Conservation (phyloP, 768 basidiomycete genomes). For the Chalciporus pseudorubinellus region DNA sequence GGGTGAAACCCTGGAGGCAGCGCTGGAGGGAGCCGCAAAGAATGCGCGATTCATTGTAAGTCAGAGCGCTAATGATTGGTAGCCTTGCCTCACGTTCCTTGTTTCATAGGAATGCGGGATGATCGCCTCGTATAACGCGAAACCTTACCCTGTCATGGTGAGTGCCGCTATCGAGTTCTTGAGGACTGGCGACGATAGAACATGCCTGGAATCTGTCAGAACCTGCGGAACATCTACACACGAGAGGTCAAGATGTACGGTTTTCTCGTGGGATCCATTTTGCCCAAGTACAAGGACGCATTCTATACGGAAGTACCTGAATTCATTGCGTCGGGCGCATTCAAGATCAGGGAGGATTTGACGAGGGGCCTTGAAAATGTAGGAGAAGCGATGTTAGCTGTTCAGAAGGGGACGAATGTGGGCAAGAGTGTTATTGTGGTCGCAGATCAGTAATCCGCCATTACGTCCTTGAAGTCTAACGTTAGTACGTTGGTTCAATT, state of each 20-base stretch:
- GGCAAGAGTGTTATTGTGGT: neutral
- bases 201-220: conserved; percentile 22
- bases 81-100: too few relatives aligned
- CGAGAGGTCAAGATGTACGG: conserved; percentile 46
- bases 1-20: conserved; percentile 56
- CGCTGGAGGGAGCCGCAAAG: conserved; percentile 43
- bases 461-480: too few relatives aligned
- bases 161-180: neutral
- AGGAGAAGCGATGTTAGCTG: neutral
- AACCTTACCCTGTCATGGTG: neutral
- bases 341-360: conserved; percentile 47
- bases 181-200: neutral
- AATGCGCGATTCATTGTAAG: conserved; percentile 49
- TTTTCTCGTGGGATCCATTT: conserved; percentile 35
- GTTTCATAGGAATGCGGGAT: conserved; percentile 33
- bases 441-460: neutral
- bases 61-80: neutral
- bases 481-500: too few relatives aligned
- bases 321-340: conserved; percentile 43
- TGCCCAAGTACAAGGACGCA: conserved; percentile 36
- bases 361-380: conserved; percentile 42
- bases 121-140: conserved; percentile 10
- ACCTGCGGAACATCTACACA: conserved; percentile 35
- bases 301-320: conserved; percentile 44
- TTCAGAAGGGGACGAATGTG: neutral